These are phyloP conservation scores for Ogataea trehaloabstinens DNA, from an alignment of 805 yeast genomes.

Conservation along the genomic window DNA sequence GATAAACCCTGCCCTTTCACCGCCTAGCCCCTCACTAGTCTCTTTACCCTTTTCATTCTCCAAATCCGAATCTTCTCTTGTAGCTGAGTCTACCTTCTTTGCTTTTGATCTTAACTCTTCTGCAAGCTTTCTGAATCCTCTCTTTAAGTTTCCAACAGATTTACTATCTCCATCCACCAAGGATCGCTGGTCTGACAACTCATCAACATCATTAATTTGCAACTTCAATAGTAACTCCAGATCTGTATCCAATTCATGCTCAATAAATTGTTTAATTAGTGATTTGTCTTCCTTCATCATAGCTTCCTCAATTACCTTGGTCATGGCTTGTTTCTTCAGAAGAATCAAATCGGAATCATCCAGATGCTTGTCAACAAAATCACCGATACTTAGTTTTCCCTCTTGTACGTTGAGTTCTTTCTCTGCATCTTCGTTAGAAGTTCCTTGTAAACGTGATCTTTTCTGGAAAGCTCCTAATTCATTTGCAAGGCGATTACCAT, in stretches of 20 bases:
- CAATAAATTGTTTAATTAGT: constrained; percentile 63
- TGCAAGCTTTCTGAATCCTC: constrained; percentile 28
- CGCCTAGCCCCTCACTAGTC: not conserved
- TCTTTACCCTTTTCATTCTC: not conserved
- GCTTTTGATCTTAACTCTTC: constrained; percentile 24
- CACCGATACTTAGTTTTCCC: constrained; percentile 30
- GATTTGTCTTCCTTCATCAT: constrained; percentile 82
- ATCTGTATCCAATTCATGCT: constrained; percentile 52
- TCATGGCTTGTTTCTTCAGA: constrained; percentile 73
- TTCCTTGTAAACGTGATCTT: constrained; percentile 21
- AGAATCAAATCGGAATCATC: constrained; percentile 62
- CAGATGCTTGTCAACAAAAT: constrained; percentile 61
- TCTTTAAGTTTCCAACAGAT: constrained; percentile 23
- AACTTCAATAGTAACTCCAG: constrained; percentile 45
- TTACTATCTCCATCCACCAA: constrained; percentile 8
- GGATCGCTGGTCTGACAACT: constrained; percentile 5
- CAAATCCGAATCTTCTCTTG: not conserved
- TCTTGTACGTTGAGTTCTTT: constrained; percentile 24
- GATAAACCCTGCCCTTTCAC: too few species aligned
- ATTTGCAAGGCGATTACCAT: constrained; percentile 16
- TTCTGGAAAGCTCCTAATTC: constrained; percentile 24
- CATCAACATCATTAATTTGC: constrained; percentile 38
- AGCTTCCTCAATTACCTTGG: constrained; percentile 66
- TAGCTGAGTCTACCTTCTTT: constrained; percentile 2
- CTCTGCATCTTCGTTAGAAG: constrained; percentile 32